A percentile compares a stretch with the other conserved stretches of the same genome.
Evolutionary conservation across 2,329 filamentous ascomycete species (phyloP).

Genomic region (Mycosphaerella sp.): DNA sequence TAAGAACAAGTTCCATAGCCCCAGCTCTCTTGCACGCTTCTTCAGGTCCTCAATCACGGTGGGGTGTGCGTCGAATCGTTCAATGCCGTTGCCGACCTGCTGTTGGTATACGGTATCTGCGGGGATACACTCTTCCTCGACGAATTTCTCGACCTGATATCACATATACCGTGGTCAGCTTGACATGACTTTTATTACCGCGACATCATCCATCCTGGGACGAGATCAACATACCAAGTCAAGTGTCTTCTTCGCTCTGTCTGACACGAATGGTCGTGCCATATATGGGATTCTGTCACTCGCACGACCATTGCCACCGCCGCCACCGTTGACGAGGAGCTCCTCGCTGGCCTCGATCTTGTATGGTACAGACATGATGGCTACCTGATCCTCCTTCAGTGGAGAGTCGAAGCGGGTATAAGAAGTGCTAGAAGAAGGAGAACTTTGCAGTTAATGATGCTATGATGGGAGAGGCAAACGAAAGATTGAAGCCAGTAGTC

Average conservation of each 20-base stretch:
- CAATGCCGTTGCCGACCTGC: constrained; percentile 64
- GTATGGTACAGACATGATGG: constrained; percentile 34
- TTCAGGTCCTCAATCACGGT: constrained; percentile 84
- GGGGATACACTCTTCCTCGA: constrained; percentile 77
- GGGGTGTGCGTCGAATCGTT: constrained; percentile 76
- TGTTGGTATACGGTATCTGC: constrained; percentile 75
- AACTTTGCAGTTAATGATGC: not conserved
- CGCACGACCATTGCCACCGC: constrained; percentile 36
- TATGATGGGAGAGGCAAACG: constrained; percentile 1
- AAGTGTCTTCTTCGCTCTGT: constrained; percentile 73
- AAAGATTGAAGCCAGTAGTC: not conserved
- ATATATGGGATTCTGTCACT: constrained; percentile 53
- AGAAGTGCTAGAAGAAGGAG: not conserved
- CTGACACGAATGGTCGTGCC: constrained; percentile 64
- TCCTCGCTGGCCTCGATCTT: constrained; percentile 33
- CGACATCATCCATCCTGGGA: not conserved
- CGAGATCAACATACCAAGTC: constrained; percentile 52
- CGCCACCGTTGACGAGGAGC: constrained; percentile 25
- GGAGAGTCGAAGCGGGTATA: not conserved
- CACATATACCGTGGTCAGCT: constrained; percentile 5
- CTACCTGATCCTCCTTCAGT: too few relatives aligned
- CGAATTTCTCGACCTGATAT: constrained; percentile 69
- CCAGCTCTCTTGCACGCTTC: constrained; percentile 69
- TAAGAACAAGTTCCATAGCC: constrained; percentile 98
- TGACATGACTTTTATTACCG: not conserved